phyloP scores from a whole-genome alignment of 2,329 filamentous ascomycete species.

The Alternaria gaisen region DNA sequence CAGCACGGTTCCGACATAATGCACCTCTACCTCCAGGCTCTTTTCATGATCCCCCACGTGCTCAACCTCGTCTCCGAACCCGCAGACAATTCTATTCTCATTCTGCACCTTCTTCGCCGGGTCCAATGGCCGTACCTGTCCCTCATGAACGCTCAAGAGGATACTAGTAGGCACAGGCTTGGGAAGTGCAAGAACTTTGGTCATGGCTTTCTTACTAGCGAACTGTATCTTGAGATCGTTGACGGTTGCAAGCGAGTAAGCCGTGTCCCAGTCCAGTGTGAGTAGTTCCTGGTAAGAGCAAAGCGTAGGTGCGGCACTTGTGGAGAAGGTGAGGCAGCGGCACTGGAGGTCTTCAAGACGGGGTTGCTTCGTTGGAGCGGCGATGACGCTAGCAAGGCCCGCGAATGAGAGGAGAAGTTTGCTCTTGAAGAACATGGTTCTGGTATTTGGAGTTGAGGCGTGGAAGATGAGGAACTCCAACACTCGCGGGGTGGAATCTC shows the following conservation, averaged over 20 bases:
- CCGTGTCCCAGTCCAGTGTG: constrained; percentile 34
- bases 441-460: neutral
- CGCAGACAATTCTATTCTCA: constrained; percentile 37
- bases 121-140: constrained; percentile 19
- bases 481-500: neutral
- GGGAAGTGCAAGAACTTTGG: constrained; percentile 28
- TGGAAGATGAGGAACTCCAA: neutral
- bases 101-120: constrained; percentile 15
- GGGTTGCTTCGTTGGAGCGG: constrained; percentile 22
- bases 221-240: constrained; percentile 38
- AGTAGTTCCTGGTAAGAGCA: constrained; percentile 35
- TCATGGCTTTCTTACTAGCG: constrained; percentile 30
- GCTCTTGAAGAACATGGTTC: constrained; percentile 13
- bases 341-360: constrained; percentile 34
- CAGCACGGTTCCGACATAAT: constrained; percentile 30
- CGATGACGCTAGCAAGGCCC: constrained; percentile 11
- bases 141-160: constrained; percentile 21
- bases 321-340: constrained; percentile 37
- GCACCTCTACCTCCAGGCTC: constrained; percentile 14
- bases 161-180: constrained; percentile 32
- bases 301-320: constrained; percentile 24
- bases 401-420: constrained; percentile 15
- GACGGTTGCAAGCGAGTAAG: constrained; percentile 30
- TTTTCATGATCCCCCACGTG: constrained; percentile 11
- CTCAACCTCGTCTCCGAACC: constrained; percentile 34